phyloP scores from a whole-genome alignment of 129 eudicot genomes.

The Ambrosia artemisiifolia region DNA sequence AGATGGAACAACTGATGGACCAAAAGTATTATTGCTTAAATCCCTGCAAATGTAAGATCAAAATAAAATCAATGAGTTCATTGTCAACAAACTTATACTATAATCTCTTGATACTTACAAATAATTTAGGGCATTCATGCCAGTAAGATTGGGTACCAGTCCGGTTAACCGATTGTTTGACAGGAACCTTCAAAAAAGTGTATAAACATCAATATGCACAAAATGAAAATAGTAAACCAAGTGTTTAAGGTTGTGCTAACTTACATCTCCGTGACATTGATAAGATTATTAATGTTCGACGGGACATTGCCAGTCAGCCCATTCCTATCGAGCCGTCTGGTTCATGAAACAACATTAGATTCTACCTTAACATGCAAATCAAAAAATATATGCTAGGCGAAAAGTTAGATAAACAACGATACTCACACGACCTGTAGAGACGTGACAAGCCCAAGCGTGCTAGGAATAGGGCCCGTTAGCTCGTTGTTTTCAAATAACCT shows the following conservation, averaged over 20 bases:
- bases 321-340: conserved; percentile 47
- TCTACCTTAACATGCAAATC: not conserved
- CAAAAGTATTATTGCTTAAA: conserved; percentile 47
- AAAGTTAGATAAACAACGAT: not conserved
- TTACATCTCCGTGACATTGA: conserved; percentile 33
- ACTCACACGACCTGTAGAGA: conserved; percentile 48
- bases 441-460: conserved; percentile 35
- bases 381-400: not conserved
- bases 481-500: conserved; percentile 45
- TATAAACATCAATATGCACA: not conserved
- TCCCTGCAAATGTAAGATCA: conserved; percentile 34
- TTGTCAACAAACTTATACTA: not conserved
- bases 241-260: not conserved
- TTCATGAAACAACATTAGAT: not conserved
- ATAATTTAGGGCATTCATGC: conserved; percentile 41
- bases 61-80: not conserved
- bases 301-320: conserved; percentile 36
- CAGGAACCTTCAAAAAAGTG: conserved; percentile 29
- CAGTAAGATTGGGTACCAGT: conserved; percentile 39
- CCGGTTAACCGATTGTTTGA: conserved; percentile 47
- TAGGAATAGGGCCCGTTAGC: conserved; percentile 43
- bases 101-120: conserved; percentile 30
- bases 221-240: not conserved
- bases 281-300: conserved; percentile 42
- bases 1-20: conserved; percentile 28